Conservation (phyloP, 495 filamentous ascomycete species). For the Astrothelium subdiscretum region DNA sequence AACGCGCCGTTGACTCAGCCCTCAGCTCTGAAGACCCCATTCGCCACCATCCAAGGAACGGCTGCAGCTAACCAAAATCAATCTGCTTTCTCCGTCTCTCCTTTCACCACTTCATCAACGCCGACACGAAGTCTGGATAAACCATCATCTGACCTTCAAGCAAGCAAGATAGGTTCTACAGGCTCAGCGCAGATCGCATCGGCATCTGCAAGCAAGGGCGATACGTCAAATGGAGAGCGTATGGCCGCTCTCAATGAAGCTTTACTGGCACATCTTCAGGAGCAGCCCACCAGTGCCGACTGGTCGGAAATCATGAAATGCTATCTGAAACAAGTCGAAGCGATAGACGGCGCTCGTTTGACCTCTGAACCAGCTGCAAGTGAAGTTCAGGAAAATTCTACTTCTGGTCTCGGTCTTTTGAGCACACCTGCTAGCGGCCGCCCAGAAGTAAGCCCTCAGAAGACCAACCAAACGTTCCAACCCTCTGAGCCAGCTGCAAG, state of each 20-base stretch:
- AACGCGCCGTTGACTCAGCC: neutral
- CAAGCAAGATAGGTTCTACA: neutral
- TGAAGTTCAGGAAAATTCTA: neutral
- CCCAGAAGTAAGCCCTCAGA: neutral
- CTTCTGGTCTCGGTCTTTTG: neutral
- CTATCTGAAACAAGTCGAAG: conserved; percentile 10
- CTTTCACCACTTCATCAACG: neutral
- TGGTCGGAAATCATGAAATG: conserved; percentile 12
- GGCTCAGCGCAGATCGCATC: neutral
- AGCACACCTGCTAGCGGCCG: neutral
- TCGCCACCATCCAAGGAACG: neutral
- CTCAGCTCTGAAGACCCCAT: neutral
- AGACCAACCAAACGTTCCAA: neutral
- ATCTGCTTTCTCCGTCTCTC: neutral
- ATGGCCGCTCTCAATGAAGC: conserved; percentile 11
- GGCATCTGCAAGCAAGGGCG: neutral
- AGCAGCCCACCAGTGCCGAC: conserved; percentile 9
- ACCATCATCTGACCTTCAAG: neutral
- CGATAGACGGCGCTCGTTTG: neutral
- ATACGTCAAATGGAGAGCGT: neutral
- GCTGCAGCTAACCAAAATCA: neutral
- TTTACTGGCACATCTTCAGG: conserved; percentile 10
- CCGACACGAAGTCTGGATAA: neutral
- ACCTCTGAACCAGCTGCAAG: neutral
- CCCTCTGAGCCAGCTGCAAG: neutral